Evolutionary conservation across 495 filamentous ascomycete genomes (phyloP).

Genomic region (Penicillium verhagenii): DNA sequence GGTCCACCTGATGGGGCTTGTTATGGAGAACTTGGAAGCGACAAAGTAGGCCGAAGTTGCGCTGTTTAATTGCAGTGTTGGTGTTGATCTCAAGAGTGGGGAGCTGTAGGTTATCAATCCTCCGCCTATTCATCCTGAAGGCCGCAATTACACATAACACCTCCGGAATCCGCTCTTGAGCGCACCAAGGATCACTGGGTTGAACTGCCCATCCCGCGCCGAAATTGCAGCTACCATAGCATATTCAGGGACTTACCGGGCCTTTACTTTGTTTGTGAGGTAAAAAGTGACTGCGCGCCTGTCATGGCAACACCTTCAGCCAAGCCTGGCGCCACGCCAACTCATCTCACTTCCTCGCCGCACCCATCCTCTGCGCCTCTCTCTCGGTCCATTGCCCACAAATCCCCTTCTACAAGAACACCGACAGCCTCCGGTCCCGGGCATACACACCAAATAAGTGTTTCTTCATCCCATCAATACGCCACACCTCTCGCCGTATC

Average conservation of each 20-base stretch:
- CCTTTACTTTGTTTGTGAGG: neutral
- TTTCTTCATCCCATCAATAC: constrained; percentile 38
- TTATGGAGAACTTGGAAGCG: neutral
- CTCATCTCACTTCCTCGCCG: constrained; percentile 47
- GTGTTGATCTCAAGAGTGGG: constrained; percentile 5
- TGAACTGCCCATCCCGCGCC: neutral
- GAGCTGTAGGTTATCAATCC: neutral
- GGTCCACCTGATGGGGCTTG: neutral
- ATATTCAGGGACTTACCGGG: neutral
- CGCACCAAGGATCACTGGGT: neutral
- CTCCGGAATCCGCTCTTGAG: neutral
- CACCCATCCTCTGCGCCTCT: constrained; percentile 40
- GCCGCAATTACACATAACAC: neutral
- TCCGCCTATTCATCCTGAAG: neutral
- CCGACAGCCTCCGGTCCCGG: constrained; percentile 39
- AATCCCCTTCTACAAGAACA: constrained; percentile 45
- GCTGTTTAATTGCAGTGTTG: constrained; percentile 12
- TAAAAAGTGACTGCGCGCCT: neutral
- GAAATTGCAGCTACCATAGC: neutral
- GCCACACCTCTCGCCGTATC: constrained; percentile 41
- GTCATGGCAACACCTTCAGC: constrained; percentile 48
- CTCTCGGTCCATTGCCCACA: constrained; percentile 41
- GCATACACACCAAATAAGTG: constrained; percentile 26
- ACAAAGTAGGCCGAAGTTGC: constrained; percentile 5
- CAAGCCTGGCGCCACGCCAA: constrained; percentile 46